These are phyloP conservation scores for Shiraia sp. DNA, from an alignment of 2,329 filamentous ascomycete species.

Conservation along the genomic window DNA sequence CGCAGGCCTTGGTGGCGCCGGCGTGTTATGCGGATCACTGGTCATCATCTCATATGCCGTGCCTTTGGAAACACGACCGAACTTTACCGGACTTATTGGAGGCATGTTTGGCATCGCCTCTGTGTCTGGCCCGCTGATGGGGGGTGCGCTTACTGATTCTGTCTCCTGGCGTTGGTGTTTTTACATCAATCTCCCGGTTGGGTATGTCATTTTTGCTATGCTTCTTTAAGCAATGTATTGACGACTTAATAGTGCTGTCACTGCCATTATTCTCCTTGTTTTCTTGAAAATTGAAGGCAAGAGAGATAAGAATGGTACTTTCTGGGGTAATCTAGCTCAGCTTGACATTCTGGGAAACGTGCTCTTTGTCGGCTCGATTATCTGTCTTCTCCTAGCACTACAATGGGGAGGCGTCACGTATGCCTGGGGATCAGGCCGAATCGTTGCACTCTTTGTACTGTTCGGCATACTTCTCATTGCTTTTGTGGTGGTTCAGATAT, in stretches of 20 bases:
- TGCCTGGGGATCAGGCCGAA: conserved; percentile 50
- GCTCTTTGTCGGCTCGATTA: conserved; percentile 46
- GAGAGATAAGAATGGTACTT: too few species aligned
- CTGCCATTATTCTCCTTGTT: too few species aligned
- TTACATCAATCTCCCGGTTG: conserved; percentile 53
- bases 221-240: conserved; percentile 3
- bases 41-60: conserved; percentile 47
- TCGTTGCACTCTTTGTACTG: conserved; percentile 54
- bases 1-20: conserved; percentile 52
- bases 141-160: conserved; percentile 49
- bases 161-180: conserved; percentile 49
- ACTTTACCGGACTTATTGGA: conserved; percentile 50
- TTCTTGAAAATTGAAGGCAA: too few species aligned
- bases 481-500: conserved; percentile 20
- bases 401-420: conserved; percentile 50
- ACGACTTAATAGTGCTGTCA: too few species aligned
- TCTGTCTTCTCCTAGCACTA: conserved; percentile 52
- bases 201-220: conserved; percentile 21
- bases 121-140: conserved; percentile 34
- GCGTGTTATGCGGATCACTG: conserved; percentile 47
- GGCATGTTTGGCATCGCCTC: conserved; percentile 46
- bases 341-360: conserved; percentile 52
- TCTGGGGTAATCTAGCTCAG: conserved; percentile 15
- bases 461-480: conserved; percentile 50
- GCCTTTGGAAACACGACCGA: conserved; percentile 47